Conservation (phyloP, 192 early-diverging fungal genomes). For the Phycomyces nitens region DNA sequence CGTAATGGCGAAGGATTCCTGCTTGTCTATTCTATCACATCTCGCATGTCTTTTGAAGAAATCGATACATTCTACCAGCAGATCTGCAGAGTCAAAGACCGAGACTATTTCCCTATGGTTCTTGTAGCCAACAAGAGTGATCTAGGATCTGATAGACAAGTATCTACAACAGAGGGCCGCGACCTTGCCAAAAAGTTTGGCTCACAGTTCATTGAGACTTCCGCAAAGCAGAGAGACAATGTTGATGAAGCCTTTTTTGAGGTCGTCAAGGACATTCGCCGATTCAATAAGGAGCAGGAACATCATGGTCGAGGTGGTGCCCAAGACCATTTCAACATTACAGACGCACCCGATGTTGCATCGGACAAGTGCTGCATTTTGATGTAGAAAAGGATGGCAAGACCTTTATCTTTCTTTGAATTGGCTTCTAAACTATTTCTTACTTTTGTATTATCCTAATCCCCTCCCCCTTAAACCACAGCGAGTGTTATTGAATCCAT, state of each 20-base stretch:
- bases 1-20: constrained; percentile 93
- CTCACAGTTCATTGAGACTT: constrained; percentile 83
- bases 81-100: constrained; percentile 90
- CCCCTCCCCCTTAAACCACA: neutral
- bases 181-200: constrained; percentile 76
- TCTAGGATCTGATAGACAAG: constrained; percentile 75
- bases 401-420: too few relatives aligned
- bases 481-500: neutral
- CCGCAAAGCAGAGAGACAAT: constrained; percentile 81
- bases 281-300: constrained; percentile 69
- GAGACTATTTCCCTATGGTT: constrained; percentile 83
- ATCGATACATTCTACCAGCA: constrained; percentile 89
- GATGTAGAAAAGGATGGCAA: constrained; percentile 16
- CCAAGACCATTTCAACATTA: constrained; percentile 15
- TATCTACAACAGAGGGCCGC: constrained; percentile 73
- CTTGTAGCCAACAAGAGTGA: constrained; percentile 94
- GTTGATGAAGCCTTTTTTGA: constrained; percentile 91
- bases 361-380: constrained; percentile 27
- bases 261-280: constrained; percentile 79
- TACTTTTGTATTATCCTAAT: constrained; percentile 1
- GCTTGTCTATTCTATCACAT: constrained; percentile 89
- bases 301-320: constrained; percentile 15
- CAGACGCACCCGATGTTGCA: constrained; percentile 22
- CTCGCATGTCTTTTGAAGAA: constrained; percentile 88
- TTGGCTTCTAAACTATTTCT: too few relatives aligned